Evolutionary conservation across 2,329 filamentous ascomycete species (phyloP).

Genomic region (Aphanocladium album): DNA sequence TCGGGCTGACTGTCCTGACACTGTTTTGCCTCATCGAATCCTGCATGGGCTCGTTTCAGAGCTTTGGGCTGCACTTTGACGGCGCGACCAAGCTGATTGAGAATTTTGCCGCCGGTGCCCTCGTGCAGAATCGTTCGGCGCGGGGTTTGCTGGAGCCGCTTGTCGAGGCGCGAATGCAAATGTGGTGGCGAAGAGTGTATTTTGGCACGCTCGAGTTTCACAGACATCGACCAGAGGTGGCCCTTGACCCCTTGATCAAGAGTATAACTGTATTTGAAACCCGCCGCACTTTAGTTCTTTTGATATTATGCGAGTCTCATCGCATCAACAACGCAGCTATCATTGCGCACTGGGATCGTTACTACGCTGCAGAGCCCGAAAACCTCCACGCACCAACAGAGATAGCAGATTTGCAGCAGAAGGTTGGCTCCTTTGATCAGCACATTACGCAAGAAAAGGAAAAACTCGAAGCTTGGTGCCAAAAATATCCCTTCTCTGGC

Average conservation of each 20-base stretch:
- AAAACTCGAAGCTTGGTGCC: not conserved
- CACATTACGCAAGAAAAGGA: not conserved
- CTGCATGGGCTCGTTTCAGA: conserved; percentile 21
- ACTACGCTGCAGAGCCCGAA: not conserved
- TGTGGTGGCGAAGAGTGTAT: conserved; percentile 22
- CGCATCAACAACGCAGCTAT: conserved; percentile 12
- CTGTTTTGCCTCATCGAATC: conserved; percentile 21
- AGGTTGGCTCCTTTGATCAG: not conserved
- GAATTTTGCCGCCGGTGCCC: not conserved
- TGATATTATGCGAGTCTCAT: conserved; percentile 13
- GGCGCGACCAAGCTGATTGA: conserved; percentile 7
- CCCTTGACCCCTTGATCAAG: not conserved
- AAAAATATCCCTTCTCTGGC: not conserved
- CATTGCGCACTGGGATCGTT: conserved; percentile 10
- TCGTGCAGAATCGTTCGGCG: not conserved
- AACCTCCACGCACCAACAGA: no score
- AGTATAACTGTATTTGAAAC: not conserved
- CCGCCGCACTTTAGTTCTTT: conserved; percentile 6
- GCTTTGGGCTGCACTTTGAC: conserved; percentile 16
- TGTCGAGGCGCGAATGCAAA: conserved; percentile 18
- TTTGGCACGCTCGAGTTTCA: conserved; percentile 18
- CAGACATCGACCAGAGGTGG: not conserved
- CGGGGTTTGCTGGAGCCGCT: conserved; percentile 16
- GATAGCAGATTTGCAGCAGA: not conserved
- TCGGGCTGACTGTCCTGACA: conserved; percentile 14